Evolutionary conservation across 2,329 filamentous ascomycete species (phyloP).

Genomic region (Pochonia chlamydosporia): DNA sequence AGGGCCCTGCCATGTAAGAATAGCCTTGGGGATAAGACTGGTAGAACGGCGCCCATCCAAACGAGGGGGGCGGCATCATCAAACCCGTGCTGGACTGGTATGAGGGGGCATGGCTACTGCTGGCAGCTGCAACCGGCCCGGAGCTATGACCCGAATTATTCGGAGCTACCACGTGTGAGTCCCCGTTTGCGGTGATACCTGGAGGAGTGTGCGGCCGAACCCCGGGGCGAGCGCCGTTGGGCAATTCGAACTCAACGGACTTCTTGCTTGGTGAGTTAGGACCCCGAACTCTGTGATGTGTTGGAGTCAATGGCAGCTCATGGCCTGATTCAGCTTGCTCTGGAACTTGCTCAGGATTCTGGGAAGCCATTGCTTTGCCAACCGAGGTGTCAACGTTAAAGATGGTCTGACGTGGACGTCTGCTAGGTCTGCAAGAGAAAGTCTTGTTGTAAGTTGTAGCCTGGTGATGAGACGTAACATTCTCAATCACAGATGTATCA

Average conservation of each 20-base stretch:
- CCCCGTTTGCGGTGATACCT: not conserved
- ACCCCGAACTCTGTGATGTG: not conserved
- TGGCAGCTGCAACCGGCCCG: not conserved
- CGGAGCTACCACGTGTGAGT: not conserved
- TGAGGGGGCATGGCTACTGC: not conserved
- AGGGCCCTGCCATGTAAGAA: not conserved
- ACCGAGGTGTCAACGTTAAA: slow-evolving; percentile 7
- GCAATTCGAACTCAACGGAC: slow-evolving; percentile 9
- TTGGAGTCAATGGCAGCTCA: not conserved
- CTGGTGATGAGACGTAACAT: not conserved
- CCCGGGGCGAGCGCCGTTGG: not conserved
- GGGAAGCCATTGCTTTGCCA: slow-evolving; percentile 2
- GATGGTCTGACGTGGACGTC: slow-evolving; percentile 9
- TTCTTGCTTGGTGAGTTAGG: slow-evolving; percentile 4
- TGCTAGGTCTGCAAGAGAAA: slow-evolving; percentile 1
- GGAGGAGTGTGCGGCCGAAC: not conserved
- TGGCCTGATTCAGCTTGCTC: not conserved
- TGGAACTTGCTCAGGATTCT: not conserved
- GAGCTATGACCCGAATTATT: not conserved
- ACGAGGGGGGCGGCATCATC: not conserved
- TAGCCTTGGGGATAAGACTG: not conserved
- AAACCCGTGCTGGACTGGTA: not conserved
- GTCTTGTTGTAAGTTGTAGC: not conserved
- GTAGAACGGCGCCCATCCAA: not conserved
- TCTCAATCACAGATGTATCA: not conserved